Base-by-base conservation (phyloP, 2,329 filamentous ascomycete species). In the Aplosporella prunicola region DNA sequence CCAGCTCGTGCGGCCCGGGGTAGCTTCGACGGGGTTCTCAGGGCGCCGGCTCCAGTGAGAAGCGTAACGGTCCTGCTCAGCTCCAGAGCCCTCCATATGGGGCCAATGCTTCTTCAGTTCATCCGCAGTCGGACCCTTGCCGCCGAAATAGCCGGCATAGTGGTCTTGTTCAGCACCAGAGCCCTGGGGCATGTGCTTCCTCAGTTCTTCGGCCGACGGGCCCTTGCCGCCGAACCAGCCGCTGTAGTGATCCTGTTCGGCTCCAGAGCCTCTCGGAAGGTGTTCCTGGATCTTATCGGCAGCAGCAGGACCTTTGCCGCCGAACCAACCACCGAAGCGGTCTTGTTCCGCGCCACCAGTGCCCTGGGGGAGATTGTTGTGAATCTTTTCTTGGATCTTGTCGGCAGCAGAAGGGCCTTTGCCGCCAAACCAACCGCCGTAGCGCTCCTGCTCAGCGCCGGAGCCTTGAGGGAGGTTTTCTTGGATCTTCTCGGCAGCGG, bases 1-100 rank as follows among this genome's bases (percentile, higher is more conserved):
- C 39, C 32, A 41, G 10, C 24, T 10, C 22, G 39, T 36, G 4
- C 26, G 10, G 14, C 15, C 13, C 11, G 39, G 39, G 5, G 16
- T 16, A 7, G 27, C 28, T 13, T 26, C 25, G 14, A 36, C 26
- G 9, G 39, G 39, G n/a, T 41, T 41, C 18, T 24, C 16, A 2
- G 39, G 39, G 8, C 13, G 20, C 20, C 15, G 9, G 20, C 32
- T 32, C 13, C 31, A 41, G 17, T 41, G 39, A 3, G 39, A 36
- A 10, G 26, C 39, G 15, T 41, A 41, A 13, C 37, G 37, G 30
- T 39, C 35, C 16, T 37, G 35, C 27, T 37, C 35, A 22, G 35
- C 35, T 15, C 24, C 35, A 17, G 35, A 30, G 16, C n/a, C n/a
- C n/a, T n/a, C n/a, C n/a, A n/a, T n/a, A n/a, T n/a, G n/a, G n/a